Evolutionary conservation across 1,284 basidiomycete genomes (phyloP), one percentile per base, ranked within the genome.

Genomic region (Entoloma clypeatum): DNA sequence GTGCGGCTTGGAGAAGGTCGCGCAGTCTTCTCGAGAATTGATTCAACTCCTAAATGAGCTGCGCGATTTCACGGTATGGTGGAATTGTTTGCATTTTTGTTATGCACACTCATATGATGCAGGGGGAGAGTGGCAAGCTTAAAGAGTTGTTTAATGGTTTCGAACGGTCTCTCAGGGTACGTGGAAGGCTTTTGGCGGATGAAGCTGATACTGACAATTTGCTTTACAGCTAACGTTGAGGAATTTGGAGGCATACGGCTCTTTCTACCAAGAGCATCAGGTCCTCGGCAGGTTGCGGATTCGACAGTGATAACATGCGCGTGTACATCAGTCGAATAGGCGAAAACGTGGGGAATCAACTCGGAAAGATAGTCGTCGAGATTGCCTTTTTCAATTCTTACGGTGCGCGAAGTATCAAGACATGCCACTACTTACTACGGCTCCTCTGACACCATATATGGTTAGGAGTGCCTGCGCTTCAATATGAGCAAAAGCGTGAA

Each of bases 391-490:
- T 53, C 13, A 51, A 45, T 13, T 19, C 25, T 28, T 50, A 47
- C 16, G 50, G 52, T 52, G 28, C 6, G 28, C 5, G 34, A n/a
- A n/a, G n/a, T n/a, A n/a, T n/a, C n/a, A n/a, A n/a, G n/a, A n/a
- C n/a, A n/a, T n/a, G n/a, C n/a, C n/a, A n/a, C 16, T 14, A 1
- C 25, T 8, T 7, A 8, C 13, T 11, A n/a, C 10, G 13, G 18
- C 11, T 7, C 38, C 23, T 4, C 5, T 19, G 13, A n/a, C 13
- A 13, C 8, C 3, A 9, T 7, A 30, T 1, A 25, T 7, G n/a
- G 4, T 13, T 23, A 79, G 77, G 77, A 55, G 70, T 81, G 14
- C 76, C 77, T 25, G 76, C 75, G 10, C 80, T 80, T 50, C 70
- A 74, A 22, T 77, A 76, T 45, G 72, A 75, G 33, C 79, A 81